Evolutionary conservation across 768 basidiomycete species (phyloP).

Genomic region (Mycena belliarum): DNA sequence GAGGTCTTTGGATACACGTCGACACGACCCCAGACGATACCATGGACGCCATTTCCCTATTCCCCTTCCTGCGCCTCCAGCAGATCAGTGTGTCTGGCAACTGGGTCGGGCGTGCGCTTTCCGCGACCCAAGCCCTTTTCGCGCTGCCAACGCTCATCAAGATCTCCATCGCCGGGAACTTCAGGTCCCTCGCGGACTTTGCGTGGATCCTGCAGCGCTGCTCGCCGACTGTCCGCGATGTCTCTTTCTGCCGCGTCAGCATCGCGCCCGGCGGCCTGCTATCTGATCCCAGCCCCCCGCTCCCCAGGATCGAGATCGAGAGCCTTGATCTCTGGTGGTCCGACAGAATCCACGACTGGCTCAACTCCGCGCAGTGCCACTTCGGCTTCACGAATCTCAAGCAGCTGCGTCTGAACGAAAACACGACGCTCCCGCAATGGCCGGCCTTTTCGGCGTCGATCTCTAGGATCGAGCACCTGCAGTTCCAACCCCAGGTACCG

Average conservation of each 20-base stretch:
- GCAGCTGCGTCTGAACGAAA: constrained; percentile 6
- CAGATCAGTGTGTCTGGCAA: constrained; percentile 1
- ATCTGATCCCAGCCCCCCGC: background rate
- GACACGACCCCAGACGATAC: background rate
- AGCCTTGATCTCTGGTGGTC: constrained; percentile 12
- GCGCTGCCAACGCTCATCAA: background rate
- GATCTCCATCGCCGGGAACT: constrained; percentile 10
- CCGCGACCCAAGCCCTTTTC: background rate
- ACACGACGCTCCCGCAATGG: background rate
- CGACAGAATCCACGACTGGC: constrained; percentile 4
- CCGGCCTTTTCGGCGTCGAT: background rate
- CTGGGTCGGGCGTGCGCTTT: background rate
- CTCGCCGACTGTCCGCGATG: background rate
- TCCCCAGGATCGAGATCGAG: background rate
- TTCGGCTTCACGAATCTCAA: constrained; percentile 9
- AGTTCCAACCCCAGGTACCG: background rate
- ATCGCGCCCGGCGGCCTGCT: background rate
- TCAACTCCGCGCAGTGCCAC: background rate
- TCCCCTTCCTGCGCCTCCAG: background rate
- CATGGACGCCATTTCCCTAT: background rate
- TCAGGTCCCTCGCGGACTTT: background rate
- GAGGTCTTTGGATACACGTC: background rate
- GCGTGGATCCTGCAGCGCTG: background rate
- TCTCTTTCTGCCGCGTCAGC: background rate
- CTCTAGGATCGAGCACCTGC: constrained; percentile 3